A percentile compares a stretch with the other conserved stretches of the same genome.
These are phyloP conservation scores for Fusarium vanettenii DNA, from an alignment of 2,329 filamentous ascomycete species.

Conservation along the genomic window DNA sequence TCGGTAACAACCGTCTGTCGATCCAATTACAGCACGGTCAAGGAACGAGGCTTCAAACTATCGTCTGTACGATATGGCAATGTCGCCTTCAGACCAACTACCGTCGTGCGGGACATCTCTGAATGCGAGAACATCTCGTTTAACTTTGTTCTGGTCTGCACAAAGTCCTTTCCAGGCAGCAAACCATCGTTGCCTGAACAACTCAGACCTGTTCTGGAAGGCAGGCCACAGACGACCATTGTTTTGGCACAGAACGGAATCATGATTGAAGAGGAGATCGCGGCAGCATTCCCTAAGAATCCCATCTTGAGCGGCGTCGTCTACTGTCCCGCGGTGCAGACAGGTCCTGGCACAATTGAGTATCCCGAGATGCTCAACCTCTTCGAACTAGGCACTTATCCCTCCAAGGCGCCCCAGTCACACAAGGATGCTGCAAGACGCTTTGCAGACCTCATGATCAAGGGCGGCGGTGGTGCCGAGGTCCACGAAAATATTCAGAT, in stretches of 20 bases:
- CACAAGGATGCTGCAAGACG: background rate
- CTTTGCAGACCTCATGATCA: background rate
- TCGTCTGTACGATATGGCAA: background rate
- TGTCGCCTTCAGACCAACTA: background rate
- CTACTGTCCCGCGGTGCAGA: background rate
- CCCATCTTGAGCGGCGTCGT: background rate
- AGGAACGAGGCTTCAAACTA: background rate
- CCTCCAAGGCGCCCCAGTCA: background rate
- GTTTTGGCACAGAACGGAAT: background rate
- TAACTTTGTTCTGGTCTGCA: background rate
- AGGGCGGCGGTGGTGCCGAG: background rate
- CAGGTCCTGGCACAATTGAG: background rate
- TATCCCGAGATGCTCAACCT: background rate
- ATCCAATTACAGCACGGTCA: background rate
- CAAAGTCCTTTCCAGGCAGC: background rate
- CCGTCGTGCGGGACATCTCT: background rate
- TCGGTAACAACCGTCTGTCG: background rate
- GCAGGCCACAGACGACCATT: background rate
- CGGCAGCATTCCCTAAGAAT: background rate
- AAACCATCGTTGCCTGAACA: background rate
- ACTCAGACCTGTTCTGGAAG: background rate
- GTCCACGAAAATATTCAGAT: background rate
- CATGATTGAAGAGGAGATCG: background rate
- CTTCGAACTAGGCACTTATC: background rate
- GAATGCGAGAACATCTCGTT: background rate